A percentile compares a stretch with the other conserved stretches of the same genome.
Conservation (phyloP, 2,329 filamentous ascomycete species). For the Penicillium psychrosexuale region DNA sequence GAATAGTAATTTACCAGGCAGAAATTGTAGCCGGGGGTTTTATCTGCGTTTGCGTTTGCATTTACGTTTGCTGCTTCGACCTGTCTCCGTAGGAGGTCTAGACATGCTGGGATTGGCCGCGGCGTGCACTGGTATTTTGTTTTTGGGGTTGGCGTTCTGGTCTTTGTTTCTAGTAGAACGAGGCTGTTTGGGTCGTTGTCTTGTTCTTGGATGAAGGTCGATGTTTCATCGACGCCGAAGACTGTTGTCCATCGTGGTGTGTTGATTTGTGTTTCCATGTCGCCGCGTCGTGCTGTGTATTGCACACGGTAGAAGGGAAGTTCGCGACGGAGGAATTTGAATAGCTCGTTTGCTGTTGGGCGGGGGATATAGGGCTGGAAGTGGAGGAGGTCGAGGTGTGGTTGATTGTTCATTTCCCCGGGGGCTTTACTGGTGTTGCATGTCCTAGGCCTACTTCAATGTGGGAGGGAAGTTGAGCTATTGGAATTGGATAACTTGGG, state of each 20-base stretch:
- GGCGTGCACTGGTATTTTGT: slow-evolving; percentile 61
- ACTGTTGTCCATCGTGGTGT: slow-evolving; percentile 61
- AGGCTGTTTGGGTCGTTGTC: slow-evolving; percentile 3
- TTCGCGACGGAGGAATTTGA: slow-evolving; percentile 67
- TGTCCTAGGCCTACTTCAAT: slow-evolving; percentile 30
- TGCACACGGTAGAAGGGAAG: slow-evolving; percentile 73
- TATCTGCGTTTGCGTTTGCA: neutral
- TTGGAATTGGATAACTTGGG: slow-evolving; percentile 52
- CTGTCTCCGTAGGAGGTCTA: slow-evolving; percentile 60
- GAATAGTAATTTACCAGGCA: slow-evolving; percentile 81
- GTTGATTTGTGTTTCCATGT: slow-evolving; percentile 60
- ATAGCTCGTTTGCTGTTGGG: slow-evolving; percentile 57
- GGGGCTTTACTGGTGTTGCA: slow-evolving; percentile 52
- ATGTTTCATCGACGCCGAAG: slow-evolving; percentile 63
- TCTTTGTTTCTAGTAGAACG: slow-evolving; percentile 41
- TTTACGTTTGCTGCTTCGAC: slow-evolving; percentile 59
- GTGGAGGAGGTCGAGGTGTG: slow-evolving; percentile 70
- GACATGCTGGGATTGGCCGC: slow-evolving; percentile 67
- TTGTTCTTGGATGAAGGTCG: slow-evolving; percentile 48
- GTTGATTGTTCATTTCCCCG: slow-evolving; percentile 61
- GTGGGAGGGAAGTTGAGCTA: slow-evolving; percentile 47
- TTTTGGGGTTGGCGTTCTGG: slow-evolving; percentile 38
- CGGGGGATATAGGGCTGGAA: slow-evolving; percentile 69
- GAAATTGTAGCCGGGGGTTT: slow-evolving; percentile 68
- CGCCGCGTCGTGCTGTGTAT: slow-evolving; percentile 67